Base-by-base conservation (phyloP, 2,329 filamentous ascomycete genomes). In the Diaporthe destruens region DNA sequence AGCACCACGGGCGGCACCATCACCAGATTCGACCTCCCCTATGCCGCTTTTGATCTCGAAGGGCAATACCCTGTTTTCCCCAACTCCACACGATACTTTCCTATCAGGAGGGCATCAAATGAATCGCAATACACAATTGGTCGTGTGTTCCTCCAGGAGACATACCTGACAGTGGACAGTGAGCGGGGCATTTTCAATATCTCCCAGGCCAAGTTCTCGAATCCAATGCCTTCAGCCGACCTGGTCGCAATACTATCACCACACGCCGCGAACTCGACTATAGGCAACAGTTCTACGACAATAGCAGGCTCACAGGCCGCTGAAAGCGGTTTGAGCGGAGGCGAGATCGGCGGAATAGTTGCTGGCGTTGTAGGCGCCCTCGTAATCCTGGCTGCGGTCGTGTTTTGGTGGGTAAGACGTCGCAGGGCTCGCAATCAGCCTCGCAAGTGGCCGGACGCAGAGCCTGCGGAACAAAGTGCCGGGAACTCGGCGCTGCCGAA, bases 121-220 rank as follows among this genome's bases (percentile, higher is more conserved):
- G 61, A 66, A n/a, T 53, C 61, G 32, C 61, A 66, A 34, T 66
- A 66, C 29, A 66, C 61, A 23, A 66, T 66, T 20, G 61, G 61
- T 53, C 61, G 61, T 7, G 47, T 51, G 14, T 66, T 66, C 47
- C 61, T 66, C n/a, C 61, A 66, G 23, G 61, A 66, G 61, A 53
- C 61, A 12, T 66, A 66, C 16, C 25, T 66, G 47, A 53, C 61
- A 23, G 61, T 66, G 29, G 61, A 66, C 32, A 66, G 61, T 51
- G 61, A 66, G 23, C 44, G 61, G 7, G 61, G 61, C 7, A 32
- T 66, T 47, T 66, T 66, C 32, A 66, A 66, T 6, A 36, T 66
- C 23, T 66, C 61, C n/a, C 61, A 66, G 25, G 61, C 61, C 47
- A 66, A 25, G 9, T 66, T 66, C 4, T 51, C 61, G 7, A 66